A percentile compares a stretch with the other conserved stretches of the same genome.
These are phyloP conservation scores for Lachnellula arida DNA, from an alignment of 2,329 filamentous ascomycete genomes.

Conservation along the genomic window DNA sequence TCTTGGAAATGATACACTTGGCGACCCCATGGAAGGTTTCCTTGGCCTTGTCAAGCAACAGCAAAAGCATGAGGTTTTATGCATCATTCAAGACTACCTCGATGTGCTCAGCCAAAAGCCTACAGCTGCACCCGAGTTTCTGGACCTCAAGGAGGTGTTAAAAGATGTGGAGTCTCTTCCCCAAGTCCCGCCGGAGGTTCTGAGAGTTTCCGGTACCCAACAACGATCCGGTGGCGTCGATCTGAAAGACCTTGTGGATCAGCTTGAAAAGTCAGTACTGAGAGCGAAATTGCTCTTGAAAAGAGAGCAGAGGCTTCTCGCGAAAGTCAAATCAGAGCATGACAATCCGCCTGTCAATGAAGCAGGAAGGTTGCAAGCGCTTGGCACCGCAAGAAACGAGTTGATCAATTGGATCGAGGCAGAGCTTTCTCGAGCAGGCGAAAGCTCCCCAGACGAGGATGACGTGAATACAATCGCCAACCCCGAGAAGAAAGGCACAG, in stretches of 20 bases:
- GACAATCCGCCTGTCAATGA: neutral
- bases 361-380: conserved; percentile 39
- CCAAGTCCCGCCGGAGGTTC: conserved; percentile 25
- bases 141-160: conserved; percentile 34
- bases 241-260: conserved; percentile 44
- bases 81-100: conserved; percentile 47
- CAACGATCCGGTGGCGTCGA: conserved; percentile 35
- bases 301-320: conserved; percentile 52
- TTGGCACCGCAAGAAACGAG: conserved; percentile 52
- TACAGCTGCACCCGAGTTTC: conserved; percentile 44
- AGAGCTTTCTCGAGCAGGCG: conserved; percentile 50
- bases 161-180: conserved; percentile 23
- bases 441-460: conserved; percentile 32
- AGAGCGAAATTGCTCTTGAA: conserved; percentile 53
- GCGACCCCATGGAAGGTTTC: conserved; percentile 43
- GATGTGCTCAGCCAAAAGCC: conserved; percentile 48
- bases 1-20: conserved; percentile 17
- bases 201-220: conserved; percentile 12
- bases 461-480: neutral
- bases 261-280: conserved; percentile 54
- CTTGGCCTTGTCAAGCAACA: conserved; percentile 47
- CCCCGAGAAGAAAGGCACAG: conserved; percentile 16
- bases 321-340: conserved; percentile 34
- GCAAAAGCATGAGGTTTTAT: conserved; percentile 47
- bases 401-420: conserved; percentile 62